phyloP scores from a whole-genome alignment of 228 moss, liverwort and hornwort species.

The Sphagnum magellanicum region DNA sequence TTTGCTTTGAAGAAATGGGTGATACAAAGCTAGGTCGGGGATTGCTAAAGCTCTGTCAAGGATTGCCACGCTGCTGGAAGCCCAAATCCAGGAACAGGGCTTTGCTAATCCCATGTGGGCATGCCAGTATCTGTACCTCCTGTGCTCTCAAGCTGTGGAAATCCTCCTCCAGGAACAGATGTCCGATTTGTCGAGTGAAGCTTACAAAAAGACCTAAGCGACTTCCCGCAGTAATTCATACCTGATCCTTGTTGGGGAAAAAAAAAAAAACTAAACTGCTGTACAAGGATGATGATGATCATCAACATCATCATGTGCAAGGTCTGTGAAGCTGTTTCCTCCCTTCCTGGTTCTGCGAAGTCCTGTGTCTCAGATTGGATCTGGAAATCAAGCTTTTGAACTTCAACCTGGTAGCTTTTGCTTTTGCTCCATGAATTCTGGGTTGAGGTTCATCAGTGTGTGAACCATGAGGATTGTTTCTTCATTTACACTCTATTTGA shows the following conservation, averaged over 20 bases:
- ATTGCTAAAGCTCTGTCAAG: background rate
- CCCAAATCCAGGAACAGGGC: background rate
- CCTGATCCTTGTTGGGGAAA: background rate
- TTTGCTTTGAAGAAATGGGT: slow-evolving; percentile 4
- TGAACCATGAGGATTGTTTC: no score
- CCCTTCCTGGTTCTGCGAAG: no score
- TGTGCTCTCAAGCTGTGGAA: slow-evolving; percentile 7
- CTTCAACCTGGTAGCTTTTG: no score
- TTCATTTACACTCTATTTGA: no score
- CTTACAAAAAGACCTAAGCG: slow-evolving; percentile 4
- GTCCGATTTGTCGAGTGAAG: background rate
- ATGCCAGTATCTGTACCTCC: slow-evolving; percentile 5
- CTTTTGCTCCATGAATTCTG: no score
- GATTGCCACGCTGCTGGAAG: background rate
- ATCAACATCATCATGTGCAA: no score
- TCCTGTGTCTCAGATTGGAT: no score
- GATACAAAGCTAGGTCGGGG: slow-evolving; percentile 1
- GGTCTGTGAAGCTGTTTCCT: no score
- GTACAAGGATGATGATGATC: no score
- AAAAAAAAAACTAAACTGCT: no score
- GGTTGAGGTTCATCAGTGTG: no score
- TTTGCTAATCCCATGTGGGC: background rate
- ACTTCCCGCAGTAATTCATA: background rate
- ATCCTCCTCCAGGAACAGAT: background rate
- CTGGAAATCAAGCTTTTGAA: no score